Evolutionary conservation across 306 rosid species (phyloP), one percentile per base, ranked within the genome.

Genomic region (Lagenaria siceraria): DNA sequence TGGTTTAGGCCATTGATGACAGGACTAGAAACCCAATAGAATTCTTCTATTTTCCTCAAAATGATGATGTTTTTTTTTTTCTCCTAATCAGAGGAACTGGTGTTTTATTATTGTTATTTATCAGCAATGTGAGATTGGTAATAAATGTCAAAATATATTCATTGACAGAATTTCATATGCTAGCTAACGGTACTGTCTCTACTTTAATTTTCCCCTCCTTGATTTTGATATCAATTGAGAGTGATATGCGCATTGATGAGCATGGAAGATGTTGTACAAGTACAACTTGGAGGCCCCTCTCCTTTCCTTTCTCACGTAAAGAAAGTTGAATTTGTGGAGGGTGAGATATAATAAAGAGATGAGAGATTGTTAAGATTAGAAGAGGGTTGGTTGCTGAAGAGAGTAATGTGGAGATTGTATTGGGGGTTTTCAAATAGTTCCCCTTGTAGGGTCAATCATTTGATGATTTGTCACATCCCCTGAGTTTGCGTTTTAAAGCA

Each of bases 111-210:
- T 82, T 87, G 87, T 84, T 86, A 60, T 85, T 86, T 71, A 71
- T 85, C 88, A 87, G 88, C 87, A 85, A 84, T 85, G 91, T 87
- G 90, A 83, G 85, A 82, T 83, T 89, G 85, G 86, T 83, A 92
- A 90, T 92, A 90, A 92, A 92, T 89, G 76, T 58, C 13, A 48
- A 48, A 71, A 48, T 27, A 25, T 5, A 25, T 48, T 43, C 40
- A 25, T 71, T 22, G 22, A 48, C 58, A 43, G 38, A 27, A 46
- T 71, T 71, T 22, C 76, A 69, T 48, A 48, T 71, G 76, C 76
- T 71, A 48, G 24, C 58, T 70, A 48, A 71, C 27, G 76, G 76
- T 48, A 48, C 24, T 43, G 56, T 25, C 24, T 24, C 74, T 73
- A 25, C 61, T 48, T 71, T 21, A 77, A 42, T 80, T 29, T 24